phyloP scores from a whole-genome alignment of 129 eudicot genomes.

The Lactuca sativa region DNA sequence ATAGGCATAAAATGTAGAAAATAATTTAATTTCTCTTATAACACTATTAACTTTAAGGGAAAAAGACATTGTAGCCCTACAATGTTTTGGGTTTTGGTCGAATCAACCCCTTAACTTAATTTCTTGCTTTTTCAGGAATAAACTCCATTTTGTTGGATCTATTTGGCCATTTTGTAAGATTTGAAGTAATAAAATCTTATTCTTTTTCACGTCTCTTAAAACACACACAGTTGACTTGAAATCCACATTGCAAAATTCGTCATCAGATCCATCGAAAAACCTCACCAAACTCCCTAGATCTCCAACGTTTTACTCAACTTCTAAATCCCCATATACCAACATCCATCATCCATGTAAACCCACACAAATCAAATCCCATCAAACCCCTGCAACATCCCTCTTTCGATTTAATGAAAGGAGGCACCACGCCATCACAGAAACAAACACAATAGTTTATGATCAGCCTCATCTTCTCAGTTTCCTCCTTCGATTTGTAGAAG shows the following conservation, averaged over 20 bases:
- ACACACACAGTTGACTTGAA: background rate
- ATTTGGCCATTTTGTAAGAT: too few relatives aligned
- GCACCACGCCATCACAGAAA: background rate
- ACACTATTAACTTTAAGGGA: too few relatives aligned
- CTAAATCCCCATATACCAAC: background rate
- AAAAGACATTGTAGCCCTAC: too few relatives aligned
- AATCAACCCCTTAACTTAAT: too few relatives aligned
- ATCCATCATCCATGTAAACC: slow-evolving; percentile 24
- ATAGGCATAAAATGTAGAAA: too few relatives aligned
- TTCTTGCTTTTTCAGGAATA: too few relatives aligned
- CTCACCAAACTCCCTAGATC: slow-evolving; percentile 34
- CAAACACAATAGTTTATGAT: slow-evolving; percentile 28
- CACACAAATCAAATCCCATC: background rate
- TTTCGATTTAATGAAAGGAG: slow-evolving; percentile 25
- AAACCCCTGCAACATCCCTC: background rate
- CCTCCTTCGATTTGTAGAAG: too few relatives aligned
- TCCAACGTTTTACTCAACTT: background rate
- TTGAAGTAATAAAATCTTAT: too few relatives aligned
- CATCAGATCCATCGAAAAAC: slow-evolving; percentile 28
- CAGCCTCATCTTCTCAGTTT: slow-evolving; percentile 30
- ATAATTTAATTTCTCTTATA: too few relatives aligned
- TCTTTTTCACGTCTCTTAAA: too few relatives aligned
- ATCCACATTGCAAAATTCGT: background rate
- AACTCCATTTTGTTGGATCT: too few relatives aligned
- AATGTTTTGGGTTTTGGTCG: too few relatives aligned